These are phyloP conservation scores for Boletus sp. DNA, from an alignment of 768 basidiomycete species.

Conservation along the genomic window DNA sequence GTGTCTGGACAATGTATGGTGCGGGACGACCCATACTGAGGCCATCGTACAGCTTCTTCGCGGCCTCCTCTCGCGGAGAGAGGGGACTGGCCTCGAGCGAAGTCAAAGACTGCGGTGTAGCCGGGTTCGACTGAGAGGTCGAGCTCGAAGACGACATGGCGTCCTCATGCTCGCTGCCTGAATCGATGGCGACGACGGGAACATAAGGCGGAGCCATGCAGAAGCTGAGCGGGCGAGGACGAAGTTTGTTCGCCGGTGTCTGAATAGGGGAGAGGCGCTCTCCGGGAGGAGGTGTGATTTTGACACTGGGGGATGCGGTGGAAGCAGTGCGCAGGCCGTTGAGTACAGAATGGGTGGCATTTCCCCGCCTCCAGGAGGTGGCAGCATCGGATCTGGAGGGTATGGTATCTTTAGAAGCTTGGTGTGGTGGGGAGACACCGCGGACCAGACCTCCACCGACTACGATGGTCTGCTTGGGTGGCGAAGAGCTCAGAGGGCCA, in stretches of 20 bases:
- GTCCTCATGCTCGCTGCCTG: slow-evolving; percentile 54
- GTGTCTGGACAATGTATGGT: slow-evolving; percentile 31
- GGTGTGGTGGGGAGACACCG: slow-evolving; percentile 47
- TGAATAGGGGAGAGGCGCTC: slow-evolving; percentile 53
- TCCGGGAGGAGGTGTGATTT: slow-evolving; percentile 68
- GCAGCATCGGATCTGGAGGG: slow-evolving; percentile 84
- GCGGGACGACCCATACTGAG: slow-evolving; percentile 78
- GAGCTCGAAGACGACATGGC: slow-evolving; percentile 59
- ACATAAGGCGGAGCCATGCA: slow-evolving; percentile 44
- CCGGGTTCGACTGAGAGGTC: slow-evolving; percentile 65
- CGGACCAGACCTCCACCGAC: slow-evolving; percentile 75
- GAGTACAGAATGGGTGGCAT: slow-evolving; percentile 66
- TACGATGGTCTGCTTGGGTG: slow-evolving; percentile 61
- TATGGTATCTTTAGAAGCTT: slow-evolving; percentile 31
- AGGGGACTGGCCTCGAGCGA: slow-evolving; percentile 54
- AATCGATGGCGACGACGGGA: slow-evolving; percentile 58
- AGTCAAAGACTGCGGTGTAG: slow-evolving; percentile 70
- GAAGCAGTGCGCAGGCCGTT: slow-evolving; percentile 61
- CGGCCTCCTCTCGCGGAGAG: slow-evolving; percentile 82
- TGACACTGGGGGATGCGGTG: slow-evolving; percentile 57
- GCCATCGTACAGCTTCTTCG: slow-evolving; percentile 86
- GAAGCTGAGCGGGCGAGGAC: slow-evolving; percentile 71
- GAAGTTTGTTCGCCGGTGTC: slow-evolving; percentile 37
- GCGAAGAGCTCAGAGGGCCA: slow-evolving; percentile 37
- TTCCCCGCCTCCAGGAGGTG: slow-evolving; percentile 78